A percentile compares a stretch with the other conserved stretches of the same genome.
Evolutionary conservation across 805 yeast species (phyloP).

Genomic region (Hanseniaspora meyeri): DNA sequence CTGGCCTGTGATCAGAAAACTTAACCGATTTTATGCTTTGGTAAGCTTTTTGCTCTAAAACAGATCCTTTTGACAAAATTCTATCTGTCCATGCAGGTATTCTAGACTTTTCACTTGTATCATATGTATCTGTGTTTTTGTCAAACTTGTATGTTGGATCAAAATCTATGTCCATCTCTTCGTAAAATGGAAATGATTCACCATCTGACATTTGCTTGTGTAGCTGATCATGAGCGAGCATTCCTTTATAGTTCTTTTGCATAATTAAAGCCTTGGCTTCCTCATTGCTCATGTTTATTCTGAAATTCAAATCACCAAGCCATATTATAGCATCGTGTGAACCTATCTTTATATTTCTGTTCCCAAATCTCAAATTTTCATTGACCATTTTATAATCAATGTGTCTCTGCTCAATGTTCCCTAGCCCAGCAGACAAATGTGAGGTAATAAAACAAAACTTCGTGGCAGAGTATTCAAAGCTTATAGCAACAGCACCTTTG

Average conservation of each 20-base stretch:
- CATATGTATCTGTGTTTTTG: conserved; percentile 69
- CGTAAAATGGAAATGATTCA: conserved; percentile 67
- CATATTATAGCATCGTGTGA: conserved; percentile 80
- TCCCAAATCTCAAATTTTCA: conserved; percentile 52
- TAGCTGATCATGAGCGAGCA: conserved; percentile 68
- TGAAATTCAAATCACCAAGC: conserved; percentile 88
- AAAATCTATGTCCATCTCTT: conserved; percentile 68
- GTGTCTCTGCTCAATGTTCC: conserved; percentile 69
- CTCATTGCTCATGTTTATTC: conserved; percentile 62
- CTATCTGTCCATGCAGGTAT: conserved; percentile 98
- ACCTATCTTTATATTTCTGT: conserved; percentile 38
- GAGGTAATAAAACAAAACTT: conserved; percentile 68
- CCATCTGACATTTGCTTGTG: conserved; percentile 62
- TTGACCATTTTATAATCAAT: conserved; percentile 72
- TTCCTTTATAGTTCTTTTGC: conserved; percentile 35
- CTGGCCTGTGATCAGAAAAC: conserved; percentile 88
- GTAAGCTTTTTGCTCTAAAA: conserved; percentile 49
- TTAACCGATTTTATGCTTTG: conserved; percentile 42
- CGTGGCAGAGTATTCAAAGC: conserved; percentile 53
- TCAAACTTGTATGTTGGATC: conserved; percentile 93
- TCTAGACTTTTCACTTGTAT: conserved; percentile 81
- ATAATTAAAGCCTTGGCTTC: conserved; percentile 48
- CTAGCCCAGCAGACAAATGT: conserved; percentile 89
- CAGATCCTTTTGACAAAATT: conserved; percentile 52
- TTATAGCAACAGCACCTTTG: conserved; percentile 68